A percentile compares a stretch with the other conserved stretches of the same genome.
These are phyloP conservation scores for Ceratocystis eucalypticola DNA, from an alignment of 2,329 filamentous ascomycete genomes.

Conservation along the genomic window DNA sequence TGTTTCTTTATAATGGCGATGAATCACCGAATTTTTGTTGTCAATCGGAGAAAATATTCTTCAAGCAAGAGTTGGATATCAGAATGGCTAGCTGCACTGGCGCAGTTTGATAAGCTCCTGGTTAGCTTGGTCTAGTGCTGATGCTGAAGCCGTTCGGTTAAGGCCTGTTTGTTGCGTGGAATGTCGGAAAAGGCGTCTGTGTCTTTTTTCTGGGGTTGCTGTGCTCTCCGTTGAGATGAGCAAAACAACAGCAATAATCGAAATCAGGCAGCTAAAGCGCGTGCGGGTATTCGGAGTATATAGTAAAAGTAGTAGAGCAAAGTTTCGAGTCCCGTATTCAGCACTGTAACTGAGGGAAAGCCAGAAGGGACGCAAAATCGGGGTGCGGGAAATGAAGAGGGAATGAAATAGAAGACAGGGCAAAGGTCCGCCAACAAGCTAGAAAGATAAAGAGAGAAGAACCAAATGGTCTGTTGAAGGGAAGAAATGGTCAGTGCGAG, in stretches of 20 bases:
- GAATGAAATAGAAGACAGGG: neutral
- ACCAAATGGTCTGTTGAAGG: conserved; percentile 4
- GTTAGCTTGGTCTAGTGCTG: neutral
- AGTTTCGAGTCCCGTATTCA: neutral
- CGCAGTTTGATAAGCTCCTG: conserved; percentile 3
- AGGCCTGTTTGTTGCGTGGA: conserved; percentile 5
- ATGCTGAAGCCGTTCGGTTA: conserved; percentile 1
- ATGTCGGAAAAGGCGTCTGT: conserved; percentile 4
- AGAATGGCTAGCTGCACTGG: neutral
- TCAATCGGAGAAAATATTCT: neutral
- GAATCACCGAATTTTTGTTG: neutral
- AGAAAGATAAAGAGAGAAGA: neutral
- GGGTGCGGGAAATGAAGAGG: neutral
- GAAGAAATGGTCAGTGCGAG: neutral
- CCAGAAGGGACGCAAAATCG: conserved; percentile 1
- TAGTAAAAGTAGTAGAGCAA: conserved; percentile 5
- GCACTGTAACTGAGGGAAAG: neutral
- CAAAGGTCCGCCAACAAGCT: neutral
- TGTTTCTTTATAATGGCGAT: neutral
- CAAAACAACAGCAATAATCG: neutral
- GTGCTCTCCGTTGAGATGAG: neutral
- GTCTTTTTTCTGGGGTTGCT: neutral
- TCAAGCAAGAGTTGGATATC: neutral
- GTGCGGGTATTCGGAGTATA: neutral
- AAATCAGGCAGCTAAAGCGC: neutral